Evolutionary conservation across 1,284 basidiomycete species (phyloP), one percentile per base, ranked within the genome.

Genomic region (Kwoniella shivajii): DNA sequence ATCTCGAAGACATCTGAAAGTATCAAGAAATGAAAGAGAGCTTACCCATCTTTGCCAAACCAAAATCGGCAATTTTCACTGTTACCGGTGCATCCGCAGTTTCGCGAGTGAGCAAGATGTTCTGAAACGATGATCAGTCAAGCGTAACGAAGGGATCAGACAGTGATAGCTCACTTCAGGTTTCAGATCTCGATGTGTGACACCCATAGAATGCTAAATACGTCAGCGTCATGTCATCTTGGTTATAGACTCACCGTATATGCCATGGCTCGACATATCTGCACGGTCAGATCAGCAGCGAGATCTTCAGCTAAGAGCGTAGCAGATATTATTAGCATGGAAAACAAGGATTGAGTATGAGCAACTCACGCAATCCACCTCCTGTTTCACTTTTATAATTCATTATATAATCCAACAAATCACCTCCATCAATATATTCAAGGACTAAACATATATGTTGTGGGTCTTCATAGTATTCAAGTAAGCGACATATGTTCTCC

Each of bases 131-230:
- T 49, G 26, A 45, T 53, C 37, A 48, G 54, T 44, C 18, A 11
- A 50, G 36, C 38, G 9, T 50, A n/a, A n/a, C n/a, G n/a, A n/a
- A n/a, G n/a, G n/a, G n/a, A n/a, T n/a, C n/a, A n/a, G n/a, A n/a
- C n/a, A n/a, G n/a, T 5, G 26, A 29, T 42, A 47, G n/a, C 71
- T 65, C 39, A 71, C 87, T 83, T 95, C 93, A 0, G 92, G 92
- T 75, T 96, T 95, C 43, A 97, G 80, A 77, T 96, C 92, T 33
- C 93, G 88, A 77, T 96, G 92, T 0, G 90, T 85, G 44, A 97
- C 69, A 11, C 71, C 74, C 47, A 63, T 65, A 1, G 61, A 59
- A 59, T 79, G 76, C 74, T 78, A 53, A 22, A 36, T 20, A n/a
- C 10, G 54, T 66, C 51, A 65, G 63, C 42, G 18, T 16, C n/a